Percentiles rank a stretch among this genome's conserved stretches.
phyloP scores from a whole-genome alignment of 139 green algal genomes.

The Monoraphidium neglectum region DNA sequence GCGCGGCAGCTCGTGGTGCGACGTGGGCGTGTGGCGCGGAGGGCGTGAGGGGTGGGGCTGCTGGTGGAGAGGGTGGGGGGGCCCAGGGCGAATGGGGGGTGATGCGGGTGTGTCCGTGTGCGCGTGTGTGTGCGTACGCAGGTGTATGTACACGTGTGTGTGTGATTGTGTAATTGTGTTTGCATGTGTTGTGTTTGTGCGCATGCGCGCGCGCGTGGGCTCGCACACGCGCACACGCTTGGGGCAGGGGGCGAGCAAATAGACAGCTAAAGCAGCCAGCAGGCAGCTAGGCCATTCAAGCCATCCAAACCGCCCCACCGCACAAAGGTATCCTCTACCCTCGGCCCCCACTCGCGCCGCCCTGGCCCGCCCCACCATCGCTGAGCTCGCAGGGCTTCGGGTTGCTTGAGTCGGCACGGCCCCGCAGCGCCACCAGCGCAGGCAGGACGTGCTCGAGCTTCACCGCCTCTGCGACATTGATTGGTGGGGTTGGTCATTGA shows the following conservation, averaged over 20 bases:
- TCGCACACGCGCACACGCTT: not conserved
- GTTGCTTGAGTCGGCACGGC: slow-evolving; percentile 29
- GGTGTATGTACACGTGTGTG: no score
- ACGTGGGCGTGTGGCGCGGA: no score
- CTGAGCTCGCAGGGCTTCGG: slow-evolving; percentile 50
- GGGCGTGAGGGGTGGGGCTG: no score
- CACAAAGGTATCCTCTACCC: not conserved
- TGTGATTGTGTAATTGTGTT: no score
- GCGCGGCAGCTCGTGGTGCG: no score
- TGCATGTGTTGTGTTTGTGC: not conserved
- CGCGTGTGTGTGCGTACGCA: no score
- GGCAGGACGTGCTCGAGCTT: slow-evolving; percentile 39
- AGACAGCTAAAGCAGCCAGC: not conserved
- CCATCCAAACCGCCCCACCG: not conserved
- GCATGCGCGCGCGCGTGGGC: not conserved
- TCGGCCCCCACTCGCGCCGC: no score
- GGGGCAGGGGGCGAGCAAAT: not conserved
- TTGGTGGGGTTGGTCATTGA: no score
- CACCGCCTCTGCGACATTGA: slow-evolving; percentile 20
- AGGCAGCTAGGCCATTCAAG: not conserved
- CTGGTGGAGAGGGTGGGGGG: no score
- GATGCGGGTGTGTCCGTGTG: no score
- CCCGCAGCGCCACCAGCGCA: slow-evolving; percentile 49
- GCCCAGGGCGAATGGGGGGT: no score
- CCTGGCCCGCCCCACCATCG: slow-evolving; percentile 32